A percentile compares a stretch with the other conserved stretches of the same genome.
Evolutionary conservation across 192 early-diverging fungal genomes (phyloP).

Genomic region (Rhizoclosmatium sp.): DNA sequence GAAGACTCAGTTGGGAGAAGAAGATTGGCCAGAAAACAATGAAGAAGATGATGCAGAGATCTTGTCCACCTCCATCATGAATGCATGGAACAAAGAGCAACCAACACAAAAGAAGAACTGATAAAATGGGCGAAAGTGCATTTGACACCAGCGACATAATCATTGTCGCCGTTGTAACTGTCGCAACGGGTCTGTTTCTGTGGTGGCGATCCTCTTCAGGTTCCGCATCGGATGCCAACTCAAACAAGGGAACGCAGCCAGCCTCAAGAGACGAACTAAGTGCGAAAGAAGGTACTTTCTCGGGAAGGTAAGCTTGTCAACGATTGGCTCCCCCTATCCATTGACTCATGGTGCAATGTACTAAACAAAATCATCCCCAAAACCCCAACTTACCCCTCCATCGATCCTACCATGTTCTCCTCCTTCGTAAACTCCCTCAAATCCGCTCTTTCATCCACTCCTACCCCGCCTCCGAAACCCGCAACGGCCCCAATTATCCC

Average conservation of each 20-base stretch:
- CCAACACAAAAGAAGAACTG: background rate
- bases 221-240: background rate
- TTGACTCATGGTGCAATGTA: background rate
- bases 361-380: background rate
- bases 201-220: background rate
- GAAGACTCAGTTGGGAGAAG: slow-evolving; percentile 27
- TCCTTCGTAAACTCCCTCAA: slow-evolving; percentile 7
- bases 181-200: slow-evolving; percentile 21
- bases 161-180: slow-evolving; percentile 11
- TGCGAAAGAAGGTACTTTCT: background rate
- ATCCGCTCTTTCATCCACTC: background rate
- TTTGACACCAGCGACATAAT: slow-evolving; percentile 10
- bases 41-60: slow-evolving; percentile 39
- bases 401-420: background rate
- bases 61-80: slow-evolving; percentile 33
- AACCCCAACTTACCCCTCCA: background rate
- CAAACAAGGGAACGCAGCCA: background rate
- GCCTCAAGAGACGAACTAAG: background rate
- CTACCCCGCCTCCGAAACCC: slow-evolving; percentile 17
- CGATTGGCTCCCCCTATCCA: background rate
- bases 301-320: background rate
- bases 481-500: background rate
- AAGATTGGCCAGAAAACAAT: slow-evolving; percentile 46
- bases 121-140: background rate
- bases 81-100: slow-evolving; percentile 35